Percentiles rank a stretch among this genome's conserved stretches.
Conservation (phyloP, 2,329 filamentous ascomycete genomes). For the Myriosclerotinia duriaeana region DNA sequence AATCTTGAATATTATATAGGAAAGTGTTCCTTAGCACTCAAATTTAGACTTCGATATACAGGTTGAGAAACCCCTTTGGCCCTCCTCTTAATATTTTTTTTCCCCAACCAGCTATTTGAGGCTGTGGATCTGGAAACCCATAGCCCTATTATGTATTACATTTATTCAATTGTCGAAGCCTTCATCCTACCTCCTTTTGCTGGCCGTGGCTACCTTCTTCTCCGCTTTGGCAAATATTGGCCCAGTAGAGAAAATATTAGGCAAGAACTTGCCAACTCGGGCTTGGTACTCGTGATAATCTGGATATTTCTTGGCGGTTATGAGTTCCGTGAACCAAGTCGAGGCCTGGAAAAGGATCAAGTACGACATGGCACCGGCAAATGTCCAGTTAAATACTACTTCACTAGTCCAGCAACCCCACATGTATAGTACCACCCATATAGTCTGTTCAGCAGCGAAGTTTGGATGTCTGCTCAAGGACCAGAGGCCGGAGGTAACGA, state of each 20-base stretch:
- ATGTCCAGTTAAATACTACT: slow-evolving; percentile 75
- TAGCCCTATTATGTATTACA: not conserved
- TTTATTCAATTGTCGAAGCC: slow-evolving; percentile 8
- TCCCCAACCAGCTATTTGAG: not conserved
- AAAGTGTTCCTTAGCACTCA: not conserved
- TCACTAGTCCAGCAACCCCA: slow-evolving; percentile 79
- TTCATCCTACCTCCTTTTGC: slow-evolving; percentile 5
- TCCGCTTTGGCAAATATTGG: slow-evolving; percentile 1
- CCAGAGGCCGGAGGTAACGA: slow-evolving; percentile 82
- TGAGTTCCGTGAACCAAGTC: slow-evolving; percentile 80
- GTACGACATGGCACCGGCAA: slow-evolving; percentile 66
- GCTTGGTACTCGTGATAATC: slow-evolving; percentile 85
- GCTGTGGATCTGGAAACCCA: not conserved
- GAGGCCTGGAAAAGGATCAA: slow-evolving; percentile 85
- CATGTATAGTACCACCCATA: slow-evolving; percentile 86
- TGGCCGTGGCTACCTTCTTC: slow-evolving; percentile 14
- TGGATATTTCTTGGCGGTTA: slow-evolving; percentile 79
- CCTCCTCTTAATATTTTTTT: slow-evolving; percentile 1
- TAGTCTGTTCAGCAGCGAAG: slow-evolving; percentile 85
- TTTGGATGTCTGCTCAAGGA: slow-evolving; percentile 90
- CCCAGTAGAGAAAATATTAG: slow-evolving; percentile 42
- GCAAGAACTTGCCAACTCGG: slow-evolving; percentile 80
- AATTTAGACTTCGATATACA: not conserved
- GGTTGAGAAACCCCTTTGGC: not conserved
- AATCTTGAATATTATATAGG: not conserved